Evolutionary conservation across 495 filamentous ascomycete genomes (phyloP).

Genomic region (Wilcoxina mikolae): DNA sequence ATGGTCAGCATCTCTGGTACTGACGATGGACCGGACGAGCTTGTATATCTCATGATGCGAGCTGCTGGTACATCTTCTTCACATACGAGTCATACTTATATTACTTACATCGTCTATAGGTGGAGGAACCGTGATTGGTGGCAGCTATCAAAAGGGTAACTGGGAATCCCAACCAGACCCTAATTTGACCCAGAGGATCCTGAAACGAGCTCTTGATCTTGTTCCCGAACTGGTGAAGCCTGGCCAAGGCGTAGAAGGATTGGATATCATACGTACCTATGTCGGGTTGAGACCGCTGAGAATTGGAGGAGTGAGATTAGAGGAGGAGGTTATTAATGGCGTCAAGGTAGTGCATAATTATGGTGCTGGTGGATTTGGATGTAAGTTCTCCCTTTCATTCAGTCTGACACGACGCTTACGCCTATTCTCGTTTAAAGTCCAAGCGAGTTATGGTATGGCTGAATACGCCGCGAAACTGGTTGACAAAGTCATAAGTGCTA

Average conservation of each 20-base stretch:
- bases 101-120: conserved; percentile 29
- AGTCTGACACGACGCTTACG: background rate
- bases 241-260: conserved; percentile 61
- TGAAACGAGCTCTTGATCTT: conserved; percentile 63
- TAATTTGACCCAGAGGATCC: conserved; percentile 70
- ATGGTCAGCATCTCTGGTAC: conserved; percentile 60
- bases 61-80: conserved; percentile 35
- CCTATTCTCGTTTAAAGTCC: conserved; percentile 41
- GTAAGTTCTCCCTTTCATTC: conserved; percentile 11
- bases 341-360: conserved; percentile 85
- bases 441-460: conserved; percentile 74
- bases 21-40: conserved; percentile 67
- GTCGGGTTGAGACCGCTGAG: conserved; percentile 75
- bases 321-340: conserved; percentile 57
- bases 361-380: conserved; percentile 82
- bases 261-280: conserved; percentile 76
- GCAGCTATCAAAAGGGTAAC: conserved; percentile 65
- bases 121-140: conserved; percentile 66
- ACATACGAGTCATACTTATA: background rate
- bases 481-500: conserved; percentile 39
- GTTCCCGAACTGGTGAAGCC: conserved; percentile 54
- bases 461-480: conserved; percentile 55
- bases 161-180: conserved; percentile 75
- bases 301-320: conserved; percentile 60
- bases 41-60: conserved; percentile 83